Conservation (phyloP, 73 alveolate genomes). For the Paramecium primaurelia region DNA sequence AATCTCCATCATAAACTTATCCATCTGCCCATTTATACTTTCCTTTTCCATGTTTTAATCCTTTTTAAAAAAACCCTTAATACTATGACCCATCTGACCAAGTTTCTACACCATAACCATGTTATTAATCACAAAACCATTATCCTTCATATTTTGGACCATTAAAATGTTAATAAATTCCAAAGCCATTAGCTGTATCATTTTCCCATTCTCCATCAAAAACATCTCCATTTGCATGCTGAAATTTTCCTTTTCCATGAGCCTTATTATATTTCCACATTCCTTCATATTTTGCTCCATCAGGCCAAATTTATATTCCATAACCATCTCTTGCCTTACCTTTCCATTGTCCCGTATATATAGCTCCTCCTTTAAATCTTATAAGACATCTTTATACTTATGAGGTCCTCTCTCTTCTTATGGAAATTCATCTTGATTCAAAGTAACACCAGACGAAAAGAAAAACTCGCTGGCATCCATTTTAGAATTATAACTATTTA, state of each 20-base stretch:
- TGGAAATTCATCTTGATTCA: neutral
- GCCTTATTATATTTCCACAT: constrained; percentile 60
- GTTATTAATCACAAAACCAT: constrained; percentile 66
- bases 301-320: constrained; percentile 58
- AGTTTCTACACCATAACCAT: constrained; percentile 67
- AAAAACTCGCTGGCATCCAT: neutral
- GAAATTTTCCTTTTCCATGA: constrained; percentile 63
- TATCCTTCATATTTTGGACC: constrained; percentile 52
- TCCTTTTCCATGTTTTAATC: constrained; percentile 66
- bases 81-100: constrained; percentile 71
- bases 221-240: constrained; percentile 45
- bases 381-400: constrained; percentile 66
- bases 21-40: constrained; percentile 80
- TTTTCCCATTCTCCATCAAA: constrained; percentile 39
- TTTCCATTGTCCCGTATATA: constrained; percentile 39
- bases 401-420: neutral
- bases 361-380: constrained; percentile 22
- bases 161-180: neutral
- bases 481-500: constrained; percentile 17
- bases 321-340: constrained; percentile 36
- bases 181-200: neutral
- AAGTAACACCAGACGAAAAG: constrained; percentile 14
- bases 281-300: constrained; percentile 68
- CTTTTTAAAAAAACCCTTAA: constrained; percentile 62
- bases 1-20: constrained; percentile 77